Conservation (phyloP, 2,329 filamentous ascomycete species). For the Nothophoma quercina region DNA sequence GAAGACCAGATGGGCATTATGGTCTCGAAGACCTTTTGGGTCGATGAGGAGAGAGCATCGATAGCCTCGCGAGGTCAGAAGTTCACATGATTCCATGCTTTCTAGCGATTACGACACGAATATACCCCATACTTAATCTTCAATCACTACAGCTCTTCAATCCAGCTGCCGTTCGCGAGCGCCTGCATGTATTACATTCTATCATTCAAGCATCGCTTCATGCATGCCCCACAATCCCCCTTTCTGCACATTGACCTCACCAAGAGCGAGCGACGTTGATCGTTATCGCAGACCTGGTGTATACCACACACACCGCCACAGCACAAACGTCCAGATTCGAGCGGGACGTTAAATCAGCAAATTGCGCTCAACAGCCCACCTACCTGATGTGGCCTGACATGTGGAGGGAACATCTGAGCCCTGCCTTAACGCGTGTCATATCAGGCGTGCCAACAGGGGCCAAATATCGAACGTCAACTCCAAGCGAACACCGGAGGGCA, state of each 20-base stretch:
- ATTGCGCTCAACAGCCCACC: slow-evolving; percentile 8
- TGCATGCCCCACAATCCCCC: background rate
- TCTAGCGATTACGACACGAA: slow-evolving; percentile 1
- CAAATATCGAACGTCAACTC: background rate
- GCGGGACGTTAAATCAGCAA: background rate
- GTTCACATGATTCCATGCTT: background rate
- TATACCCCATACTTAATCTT: slow-evolving; percentile 16
- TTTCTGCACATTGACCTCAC: background rate
- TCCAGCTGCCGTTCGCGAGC: too few relatives aligned
- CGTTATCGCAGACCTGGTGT: background rate
- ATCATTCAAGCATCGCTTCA: too few relatives aligned
- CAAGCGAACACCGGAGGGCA: background rate
- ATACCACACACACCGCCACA: slow-evolving; percentile 5
- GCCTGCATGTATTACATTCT: background rate
- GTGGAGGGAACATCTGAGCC: background rate
- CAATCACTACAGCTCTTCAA: background rate
- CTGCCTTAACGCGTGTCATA: slow-evolving; percentile 6
- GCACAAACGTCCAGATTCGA: slow-evolving; percentile 1
- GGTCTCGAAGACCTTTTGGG: slow-evolving; percentile 42
- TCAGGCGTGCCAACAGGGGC: background rate
- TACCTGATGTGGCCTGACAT: slow-evolving; percentile 16
- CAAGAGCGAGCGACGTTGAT: background rate
- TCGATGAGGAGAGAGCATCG: slow-evolving; percentile 37
- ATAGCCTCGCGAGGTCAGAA: slow-evolving; percentile 13
- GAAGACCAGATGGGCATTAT: slow-evolving; percentile 40